Percentiles rank a stretch among this genome's conserved stretches.
phyloP scores from a whole-genome alignment of 371 early-diverging fungal genomes.

The Actinomortierella wolfii region DNA sequence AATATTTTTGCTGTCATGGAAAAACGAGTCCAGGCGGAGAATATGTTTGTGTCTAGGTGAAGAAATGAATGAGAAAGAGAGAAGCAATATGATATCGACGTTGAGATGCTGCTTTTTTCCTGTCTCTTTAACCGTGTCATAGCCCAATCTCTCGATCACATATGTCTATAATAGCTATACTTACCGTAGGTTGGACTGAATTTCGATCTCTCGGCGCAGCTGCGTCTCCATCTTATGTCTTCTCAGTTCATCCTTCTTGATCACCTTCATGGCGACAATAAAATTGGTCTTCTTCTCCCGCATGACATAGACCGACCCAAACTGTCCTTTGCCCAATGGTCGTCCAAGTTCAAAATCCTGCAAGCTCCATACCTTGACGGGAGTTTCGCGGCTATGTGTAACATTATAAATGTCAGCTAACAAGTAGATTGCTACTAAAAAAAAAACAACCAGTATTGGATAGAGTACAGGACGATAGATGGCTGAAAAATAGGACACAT shows the following conservation, averaged over 20 bases:
- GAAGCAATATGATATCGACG: neutral
- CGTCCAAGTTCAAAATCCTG: conserved; percentile 97
- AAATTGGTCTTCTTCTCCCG: conserved; percentile 85
- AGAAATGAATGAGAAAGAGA: neutral
- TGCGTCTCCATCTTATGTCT: conserved; percentile 82
- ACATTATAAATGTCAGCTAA: neutral
- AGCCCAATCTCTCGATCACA: neutral
- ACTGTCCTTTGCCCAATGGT: conserved; percentile 95
- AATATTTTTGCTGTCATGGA: conserved; percentile 91
- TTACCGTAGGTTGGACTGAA: conserved; percentile 92
- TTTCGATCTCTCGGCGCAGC: conserved; percentile 96
- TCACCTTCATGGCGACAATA: conserved; percentile 93
- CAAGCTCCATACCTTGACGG: conserved; percentile 70
- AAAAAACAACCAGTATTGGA: conserved; percentile 10
- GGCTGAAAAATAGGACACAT: neutral
- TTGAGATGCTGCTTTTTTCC: conserved; percentile 5
- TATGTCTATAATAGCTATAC: neutral
- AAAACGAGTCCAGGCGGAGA: conserved; percentile 95
- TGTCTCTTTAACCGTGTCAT: conserved; percentile 2
- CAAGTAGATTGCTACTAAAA: neutral
- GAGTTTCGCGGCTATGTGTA: conserved; percentile 14
- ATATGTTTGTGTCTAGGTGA: conserved; percentile 88
- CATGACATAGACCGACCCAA: conserved; percentile 98
- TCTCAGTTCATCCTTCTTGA: conserved; percentile 85
- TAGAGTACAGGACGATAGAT: neutral